Evolutionary conservation across 1,284 basidiomycete species (phyloP).

Genomic region (Mycena citricolor): DNA sequence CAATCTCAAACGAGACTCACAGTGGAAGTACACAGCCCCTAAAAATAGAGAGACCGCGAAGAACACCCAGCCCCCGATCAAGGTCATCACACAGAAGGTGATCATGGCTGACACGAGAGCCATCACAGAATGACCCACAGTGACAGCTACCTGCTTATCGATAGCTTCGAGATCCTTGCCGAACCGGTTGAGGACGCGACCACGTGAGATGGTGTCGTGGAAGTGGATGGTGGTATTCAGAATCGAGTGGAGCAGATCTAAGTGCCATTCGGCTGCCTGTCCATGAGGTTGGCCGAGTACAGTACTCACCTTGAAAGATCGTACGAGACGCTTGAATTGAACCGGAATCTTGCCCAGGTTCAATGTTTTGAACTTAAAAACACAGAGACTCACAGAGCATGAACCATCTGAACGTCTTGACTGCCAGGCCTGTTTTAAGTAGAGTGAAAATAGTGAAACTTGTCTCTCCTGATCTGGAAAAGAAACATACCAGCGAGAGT

Average conservation of each 20-base stretch:
- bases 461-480: slow-evolving; percentile 35
- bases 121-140: slow-evolving; percentile 77
- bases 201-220: slow-evolving; percentile 88
- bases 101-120: slow-evolving; percentile 50
- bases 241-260: slow-evolving; percentile 76
- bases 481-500: slow-evolving; percentile 37
- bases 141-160: slow-evolving; percentile 82
- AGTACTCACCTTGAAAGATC: slow-evolving; percentile 68
- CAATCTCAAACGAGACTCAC: slow-evolving; percentile 37
- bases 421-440: slow-evolving; percentile 46
- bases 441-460: neutral
- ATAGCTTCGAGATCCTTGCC: slow-evolving; percentile 93
- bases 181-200: slow-evolving; percentile 86
- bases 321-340: slow-evolving; percentile 67
- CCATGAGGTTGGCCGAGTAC: slow-evolving; percentile 8
- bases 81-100: slow-evolving; percentile 71
- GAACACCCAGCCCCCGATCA: slow-evolving; percentile 77
- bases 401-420: slow-evolving; percentile 67
- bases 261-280: slow-evolving; percentile 21
- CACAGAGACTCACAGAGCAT: slow-evolving; percentile 49
- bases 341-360: slow-evolving; percentile 49
- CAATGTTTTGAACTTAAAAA: neutral
- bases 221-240: slow-evolving; percentile 89
- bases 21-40: slow-evolving; percentile 64
- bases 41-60: slow-evolving; percentile 58